Evolutionary conservation across 2,329 filamentous ascomycete genomes (phyloP).

Genomic region (Fusarium bulbicola): DNA sequence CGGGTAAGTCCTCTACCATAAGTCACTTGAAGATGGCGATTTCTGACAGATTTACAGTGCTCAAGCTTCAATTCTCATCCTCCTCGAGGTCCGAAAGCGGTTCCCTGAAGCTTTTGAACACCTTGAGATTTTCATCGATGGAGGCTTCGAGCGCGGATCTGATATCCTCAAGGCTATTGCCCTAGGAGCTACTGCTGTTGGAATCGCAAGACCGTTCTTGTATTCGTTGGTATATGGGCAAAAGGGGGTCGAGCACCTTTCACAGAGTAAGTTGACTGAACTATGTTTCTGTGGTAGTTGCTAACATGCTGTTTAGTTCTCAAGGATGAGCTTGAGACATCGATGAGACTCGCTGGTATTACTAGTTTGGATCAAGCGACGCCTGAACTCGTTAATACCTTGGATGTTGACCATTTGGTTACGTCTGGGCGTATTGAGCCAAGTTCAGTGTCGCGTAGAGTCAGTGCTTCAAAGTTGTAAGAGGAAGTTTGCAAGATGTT

Average conservation of each 20-base stretch:
- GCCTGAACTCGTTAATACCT: slow-evolving; percentile 44
- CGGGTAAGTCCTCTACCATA: slow-evolving; percentile 41
- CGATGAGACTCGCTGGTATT: slow-evolving; percentile 44
- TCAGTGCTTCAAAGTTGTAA: slow-evolving; percentile 32
- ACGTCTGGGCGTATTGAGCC: slow-evolving; percentile 26
- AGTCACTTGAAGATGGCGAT: fast-evolving
- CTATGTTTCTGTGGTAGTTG: fast-evolving
- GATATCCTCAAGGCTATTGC: slow-evolving; percentile 65
- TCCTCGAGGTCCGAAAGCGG: slow-evolving; percentile 60
- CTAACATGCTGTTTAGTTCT: slow-evolving; percentile 31
- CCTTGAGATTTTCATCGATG: slow-evolving; percentile 63
- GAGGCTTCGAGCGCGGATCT: slow-evolving; percentile 61
- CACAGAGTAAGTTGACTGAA: slow-evolving; percentile 57
- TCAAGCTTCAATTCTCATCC: slow-evolving; percentile 58
- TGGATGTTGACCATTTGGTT: slow-evolving; percentile 45
- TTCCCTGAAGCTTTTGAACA: slow-evolving; percentile 59
- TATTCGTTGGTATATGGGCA: slow-evolving; percentile 64
- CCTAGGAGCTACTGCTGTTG: slow-evolving; percentile 62
- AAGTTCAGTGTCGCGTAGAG: background rate
- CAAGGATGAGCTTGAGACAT: slow-evolving; percentile 45
- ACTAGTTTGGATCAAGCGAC: slow-evolving; percentile 43
- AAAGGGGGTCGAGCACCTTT: slow-evolving; percentile 62
- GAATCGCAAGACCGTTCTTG: slow-evolving; percentile 62
- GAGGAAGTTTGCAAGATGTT: background rate
- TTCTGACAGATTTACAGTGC: slow-evolving; percentile 35